Conservation (phyloP, 768 basidiomycete species). For the Daedaleopsis sinensis region DNA sequence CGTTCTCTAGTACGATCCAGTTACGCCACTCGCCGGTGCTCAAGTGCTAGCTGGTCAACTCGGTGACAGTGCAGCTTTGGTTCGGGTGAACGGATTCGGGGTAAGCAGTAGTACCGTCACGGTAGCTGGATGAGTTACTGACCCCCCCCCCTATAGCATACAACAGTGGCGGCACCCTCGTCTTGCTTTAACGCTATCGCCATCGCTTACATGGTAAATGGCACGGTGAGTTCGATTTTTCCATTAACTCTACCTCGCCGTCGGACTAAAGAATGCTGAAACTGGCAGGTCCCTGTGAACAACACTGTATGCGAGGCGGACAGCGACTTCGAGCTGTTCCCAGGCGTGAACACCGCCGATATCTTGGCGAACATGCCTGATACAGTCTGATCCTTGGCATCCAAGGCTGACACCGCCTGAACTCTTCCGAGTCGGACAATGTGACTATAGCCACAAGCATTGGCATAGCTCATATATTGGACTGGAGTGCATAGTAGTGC, state of each 20-base stretch:
- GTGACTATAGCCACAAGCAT: too few species aligned
- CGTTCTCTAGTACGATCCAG: neutral
- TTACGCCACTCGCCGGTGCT: neutral
- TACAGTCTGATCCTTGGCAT: neutral
- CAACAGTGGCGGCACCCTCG: neutral
- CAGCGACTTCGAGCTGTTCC: constrained; percentile 7
- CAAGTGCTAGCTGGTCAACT: neutral
- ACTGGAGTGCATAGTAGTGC: neutral
- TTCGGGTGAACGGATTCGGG: neutral
- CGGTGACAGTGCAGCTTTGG: neutral
- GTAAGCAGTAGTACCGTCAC: neutral
- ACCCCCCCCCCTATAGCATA: constrained; percentile 1
- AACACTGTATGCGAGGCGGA: constrained; percentile 7
- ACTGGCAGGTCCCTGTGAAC: constrained; percentile 5
- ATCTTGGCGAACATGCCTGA: neutral
- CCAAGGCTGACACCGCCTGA: too few species aligned
- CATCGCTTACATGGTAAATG: neutral
- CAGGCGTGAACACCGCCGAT: constrained; percentile 5
- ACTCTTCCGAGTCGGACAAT: neutral
- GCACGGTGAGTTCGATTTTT: constrained; percentile 1
- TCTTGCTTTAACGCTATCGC: neutral
- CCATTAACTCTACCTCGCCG: too few species aligned
- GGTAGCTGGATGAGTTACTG: neutral
- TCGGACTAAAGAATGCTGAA: too few species aligned
- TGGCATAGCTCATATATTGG: neutral